Evolutionary conservation across 352 stramenopile species (phyloP), one percentile per base, ranked within the genome.

Genomic region (Aphanomyces invadans): DNA sequence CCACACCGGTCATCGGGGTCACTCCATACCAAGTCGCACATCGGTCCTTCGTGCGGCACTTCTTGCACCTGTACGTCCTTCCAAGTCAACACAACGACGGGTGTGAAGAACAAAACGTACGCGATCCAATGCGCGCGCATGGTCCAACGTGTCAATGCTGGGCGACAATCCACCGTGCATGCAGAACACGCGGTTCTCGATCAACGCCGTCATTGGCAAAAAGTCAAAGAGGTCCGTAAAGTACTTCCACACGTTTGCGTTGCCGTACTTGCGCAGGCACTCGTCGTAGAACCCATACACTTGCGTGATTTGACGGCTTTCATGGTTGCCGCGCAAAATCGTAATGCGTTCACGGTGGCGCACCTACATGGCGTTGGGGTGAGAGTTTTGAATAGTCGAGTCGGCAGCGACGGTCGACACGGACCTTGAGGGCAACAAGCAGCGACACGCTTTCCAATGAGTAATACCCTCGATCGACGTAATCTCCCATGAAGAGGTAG

Each of bases 401-500:
- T n/a, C n/a, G n/a, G n/a, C n/a, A n/a, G n/a, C n/a, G n/a, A n/a
- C n/a, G n/a, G n/a, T n/a, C n/a, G n/a, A 15, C 19, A 65, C 17
- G 49, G 4, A 73, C 65, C 70, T 94, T 95, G 46, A 92, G 79
- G 61, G 83, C 86, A 29, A 92, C 79, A 32, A 95, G 74, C 32
- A 95, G 73, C 65, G 81, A 81, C 23, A 95, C 80, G 52, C 77
- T 92, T 73, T 94, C 85, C 33, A 95, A 74, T 59, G 81, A 91
- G 72, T 95, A 94, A 74, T 93, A 94, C 9, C 87, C 87, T 26
- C 87, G 87, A 73, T 95, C 87, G 31, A 95, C 87, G 57, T 92
- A 95, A 74, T 95, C 87, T 33, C 87, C 87, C 83, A 95, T 92
- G 77, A 95, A 95, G 12, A 95, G 75, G 78, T 95, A 95, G 74